A percentile compares a stretch with the other conserved stretches of the same genome.
Evolutionary conservation across 2,329 filamentous ascomycete species (phyloP).

Genomic region (Clonostachys rosea): DNA sequence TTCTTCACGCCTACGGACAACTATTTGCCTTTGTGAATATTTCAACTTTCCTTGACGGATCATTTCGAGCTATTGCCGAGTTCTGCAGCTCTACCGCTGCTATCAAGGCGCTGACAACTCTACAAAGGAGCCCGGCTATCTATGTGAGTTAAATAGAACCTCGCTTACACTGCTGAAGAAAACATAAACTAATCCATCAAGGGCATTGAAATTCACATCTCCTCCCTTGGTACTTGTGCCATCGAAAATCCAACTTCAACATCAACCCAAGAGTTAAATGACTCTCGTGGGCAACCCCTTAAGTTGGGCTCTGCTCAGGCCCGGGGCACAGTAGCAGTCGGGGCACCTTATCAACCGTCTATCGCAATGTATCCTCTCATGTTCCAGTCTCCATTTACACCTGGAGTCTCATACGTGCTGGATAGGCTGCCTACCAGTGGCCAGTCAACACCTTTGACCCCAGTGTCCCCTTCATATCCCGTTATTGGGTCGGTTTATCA

Average conservation of each 20-base stretch:
- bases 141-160: not conserved
- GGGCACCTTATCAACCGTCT: slow-evolving; percentile 11
- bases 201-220: slow-evolving; percentile 15
- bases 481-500: slow-evolving; percentile 20
- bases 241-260: no score
- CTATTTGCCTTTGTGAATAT: slow-evolving; percentile 46
- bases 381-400: slow-evolving; percentile 18
- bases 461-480: slow-evolving; percentile 21
- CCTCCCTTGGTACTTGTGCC: not conserved
- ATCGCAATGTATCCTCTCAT: slow-evolving; percentile 25
- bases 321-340: not conserved
- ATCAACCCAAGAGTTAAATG: no score
- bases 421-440: slow-evolving; percentile 12
- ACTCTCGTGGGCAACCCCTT: no score
- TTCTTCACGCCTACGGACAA: slow-evolving; percentile 42
- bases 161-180: slow-evolving; percentile 17
- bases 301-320: no score
- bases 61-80: slow-evolving; percentile 44
- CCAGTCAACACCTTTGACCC: slow-evolving; percentile 15
- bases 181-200: slow-evolving; percentile 1
- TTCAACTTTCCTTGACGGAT: slow-evolving; percentile 29
- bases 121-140: not conserved
- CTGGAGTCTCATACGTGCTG: slow-evolving; percentile 18
- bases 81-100: slow-evolving; percentile 45
- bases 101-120: slow-evolving; percentile 21